Conservation (phyloP, 495 filamentous ascomycete species). For the Aspergillus taichungensis region DNA sequence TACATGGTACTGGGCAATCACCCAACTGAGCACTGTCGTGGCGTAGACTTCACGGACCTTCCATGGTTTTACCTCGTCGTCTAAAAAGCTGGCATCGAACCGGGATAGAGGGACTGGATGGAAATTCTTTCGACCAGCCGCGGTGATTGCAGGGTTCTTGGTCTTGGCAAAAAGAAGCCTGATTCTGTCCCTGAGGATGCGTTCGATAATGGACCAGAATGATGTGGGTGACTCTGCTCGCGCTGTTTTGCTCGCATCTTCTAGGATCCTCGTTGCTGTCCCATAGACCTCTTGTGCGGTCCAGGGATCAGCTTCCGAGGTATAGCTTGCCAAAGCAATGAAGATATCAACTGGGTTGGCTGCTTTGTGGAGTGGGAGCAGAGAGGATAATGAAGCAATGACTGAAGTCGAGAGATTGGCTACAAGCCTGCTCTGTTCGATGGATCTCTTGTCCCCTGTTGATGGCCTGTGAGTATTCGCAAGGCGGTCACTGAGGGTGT, state of each 20-base stretch:
- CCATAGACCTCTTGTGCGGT: conserved; percentile 24
- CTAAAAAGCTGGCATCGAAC: conserved; percentile 37
- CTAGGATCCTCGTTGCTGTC: conserved; percentile 33
- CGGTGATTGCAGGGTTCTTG: conserved; percentile 53
- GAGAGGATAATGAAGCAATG: conserved; percentile 12
- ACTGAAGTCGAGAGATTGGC: conserved; percentile 24
- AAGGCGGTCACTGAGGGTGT: neutral
- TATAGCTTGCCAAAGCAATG: conserved; percentile 38
- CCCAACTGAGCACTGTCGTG: conserved; percentile 59
- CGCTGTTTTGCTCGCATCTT: conserved; percentile 17
- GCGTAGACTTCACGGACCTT: conserved; percentile 55
- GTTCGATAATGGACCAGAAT: conserved; percentile 44
- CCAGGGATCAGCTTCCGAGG: conserved; percentile 46
- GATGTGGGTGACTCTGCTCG: conserved; percentile 2
- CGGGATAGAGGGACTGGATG: conserved; percentile 34
- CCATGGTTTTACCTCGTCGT: conserved; percentile 59
- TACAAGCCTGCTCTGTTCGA: conserved; percentile 15
- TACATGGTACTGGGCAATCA: conserved; percentile 39
- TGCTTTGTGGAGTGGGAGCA: conserved; percentile 13
- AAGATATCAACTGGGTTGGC: conserved; percentile 17
- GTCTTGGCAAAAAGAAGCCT: conserved; percentile 63
- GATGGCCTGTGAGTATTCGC: neutral
- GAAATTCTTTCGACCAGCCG: conserved; percentile 51
- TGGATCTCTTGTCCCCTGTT: conserved; percentile 12
- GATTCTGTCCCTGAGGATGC: conserved; percentile 44